A percentile compares a stretch with the other conserved stretches of the same genome.
These are phyloP conservation scores for Diplocarpon rosae DNA, from an alignment of 2,329 filamentous ascomycete genomes.

Conservation along the genomic window DNA sequence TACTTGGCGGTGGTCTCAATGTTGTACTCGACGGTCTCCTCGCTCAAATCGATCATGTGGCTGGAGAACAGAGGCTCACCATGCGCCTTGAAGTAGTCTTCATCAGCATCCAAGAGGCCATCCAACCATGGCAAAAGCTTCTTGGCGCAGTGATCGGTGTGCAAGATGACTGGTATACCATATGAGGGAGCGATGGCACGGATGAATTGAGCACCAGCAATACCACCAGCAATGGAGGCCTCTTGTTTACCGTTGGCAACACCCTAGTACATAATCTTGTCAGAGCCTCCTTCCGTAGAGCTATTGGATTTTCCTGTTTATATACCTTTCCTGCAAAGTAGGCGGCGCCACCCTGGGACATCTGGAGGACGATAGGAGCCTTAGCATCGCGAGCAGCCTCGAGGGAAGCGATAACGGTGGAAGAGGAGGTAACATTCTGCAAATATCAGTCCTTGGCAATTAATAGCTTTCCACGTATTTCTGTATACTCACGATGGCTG, in stretches of 20 bases:
- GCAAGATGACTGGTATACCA: constrained; percentile 81
- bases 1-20: constrained; percentile 86
- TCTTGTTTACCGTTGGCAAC: constrained; percentile 73
- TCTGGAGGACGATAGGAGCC: constrained; percentile 84
- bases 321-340: constrained; percentile 79
- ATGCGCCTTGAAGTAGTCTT: constrained; percentile 87
- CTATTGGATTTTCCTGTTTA: neutral
- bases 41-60: constrained; percentile 98
- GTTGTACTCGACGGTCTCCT: constrained; percentile 85
- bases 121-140: constrained; percentile 98
- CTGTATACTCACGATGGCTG: constrained; percentile 51
- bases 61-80: constrained; percentile 88
- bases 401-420: constrained; percentile 73
- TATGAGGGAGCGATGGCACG: constrained; percentile 78
- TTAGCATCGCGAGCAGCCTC: constrained; percentile 92
- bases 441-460: constrained; percentile 5
- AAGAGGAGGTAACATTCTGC: constrained; percentile 85
- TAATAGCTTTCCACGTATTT: neutral
- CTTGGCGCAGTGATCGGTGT: constrained; percentile 99
- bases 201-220: constrained; percentile 90
- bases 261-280: constrained; percentile 37
- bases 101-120: constrained; percentile 88
- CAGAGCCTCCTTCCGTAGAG: constrained; percentile 1
- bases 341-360: constrained; percentile 85
- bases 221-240: constrained; percentile 76